Base-by-base conservation (phyloP, 192 early-diverging fungal genomes). In the Rhizoclosmatium sp. region DNA sequence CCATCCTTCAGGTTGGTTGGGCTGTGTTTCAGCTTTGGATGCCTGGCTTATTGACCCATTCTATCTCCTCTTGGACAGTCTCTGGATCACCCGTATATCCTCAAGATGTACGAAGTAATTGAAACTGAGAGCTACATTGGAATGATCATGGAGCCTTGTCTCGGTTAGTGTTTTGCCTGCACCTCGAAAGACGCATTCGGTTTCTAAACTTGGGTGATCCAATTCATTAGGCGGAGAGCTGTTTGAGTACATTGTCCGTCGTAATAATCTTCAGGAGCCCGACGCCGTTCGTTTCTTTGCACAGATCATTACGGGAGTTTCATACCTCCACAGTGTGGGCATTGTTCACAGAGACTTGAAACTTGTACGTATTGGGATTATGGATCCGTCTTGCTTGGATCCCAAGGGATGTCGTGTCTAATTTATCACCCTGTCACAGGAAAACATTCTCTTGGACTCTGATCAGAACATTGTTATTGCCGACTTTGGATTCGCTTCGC, bases 401-500 rank as follows among this genome's bases (percentile, higher is more conserved):
- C 31, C 31, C 31, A 31, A 31, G 31, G 31, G 31, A 31, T 31
- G 31, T 56, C 19, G 10, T 56, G 54, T 56, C 9, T 56, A 47
- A 47, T 71, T 71, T 10, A 54, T 71, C 16, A 21, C 31, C 40
- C 10, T 71, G 39, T 16, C 31, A 62, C 84, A 94, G 92, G 97
- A 99, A 86, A 99, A 99, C 71, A 80, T 99, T 78, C 85, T 99
- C 59, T 82, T 99, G 80, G 98, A 99, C 87, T 89, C 90, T 65
- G 88, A 96, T 78, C 88, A 94, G 62, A 96, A 97, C 78, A 91
- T 99, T 61, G 93, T 97, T 74, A 98, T 99, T 83, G 97, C 98
- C 5, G 98, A 99, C 82, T 99, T 99, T 92, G 98, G 98, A 12
- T 99, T 99, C 85, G 97, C 98, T 19, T 98, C 96, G 76, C 92